A percentile compares a stretch with the other conserved stretches of the same genome.
Conservation (phyloP, 83 land plant species). For the Diphasiastrum complanatum region DNA sequence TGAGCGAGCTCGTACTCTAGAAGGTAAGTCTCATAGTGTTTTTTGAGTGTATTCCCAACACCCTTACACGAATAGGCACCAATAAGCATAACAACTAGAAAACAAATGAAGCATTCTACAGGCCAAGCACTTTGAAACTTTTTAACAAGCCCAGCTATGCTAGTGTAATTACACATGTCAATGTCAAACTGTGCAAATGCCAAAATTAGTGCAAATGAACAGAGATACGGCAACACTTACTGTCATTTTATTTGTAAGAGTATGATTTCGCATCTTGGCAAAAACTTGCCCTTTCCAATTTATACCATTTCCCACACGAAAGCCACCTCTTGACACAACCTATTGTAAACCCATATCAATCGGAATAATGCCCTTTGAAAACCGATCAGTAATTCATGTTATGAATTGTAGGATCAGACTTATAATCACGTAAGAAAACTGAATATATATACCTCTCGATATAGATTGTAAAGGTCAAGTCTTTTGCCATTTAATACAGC, state of each 20-base stretch:
- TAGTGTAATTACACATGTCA: too few species aligned
- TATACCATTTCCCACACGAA: slow-evolving; percentile 98
- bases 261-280: slow-evolving; percentile 96
- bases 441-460: slow-evolving; percentile 99
- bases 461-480: slow-evolving; percentile 89
- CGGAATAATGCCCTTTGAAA: too few species aligned
- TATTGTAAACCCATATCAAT: too few species aligned
- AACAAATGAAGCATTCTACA: too few species aligned
- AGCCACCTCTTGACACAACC: slow-evolving; percentile 99
- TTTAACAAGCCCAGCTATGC: too few species aligned
- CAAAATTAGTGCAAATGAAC: too few species aligned
- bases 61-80: slow-evolving; percentile 45
- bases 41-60: slow-evolving; percentile 95
- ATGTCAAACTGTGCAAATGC: too few species aligned
- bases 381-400: too few species aligned
- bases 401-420: not conserved
- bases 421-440: not conserved
- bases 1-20: slow-evolving; percentile 98
- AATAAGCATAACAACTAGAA: too few species aligned
- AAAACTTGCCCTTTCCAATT: slow-evolving; percentile 99
- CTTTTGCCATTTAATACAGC: slow-evolving; percentile 92
- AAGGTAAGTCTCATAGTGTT: slow-evolving; percentile 94
- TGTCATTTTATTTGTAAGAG: slow-evolving; percentile 86
- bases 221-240: slow-evolving; percentile 56
- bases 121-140: too few species aligned